Evolutionary conservation across 352 stramenopile species (phyloP), one percentile per base, ranked within the genome.

Genomic region (Pythium grandisporangium): DNA sequence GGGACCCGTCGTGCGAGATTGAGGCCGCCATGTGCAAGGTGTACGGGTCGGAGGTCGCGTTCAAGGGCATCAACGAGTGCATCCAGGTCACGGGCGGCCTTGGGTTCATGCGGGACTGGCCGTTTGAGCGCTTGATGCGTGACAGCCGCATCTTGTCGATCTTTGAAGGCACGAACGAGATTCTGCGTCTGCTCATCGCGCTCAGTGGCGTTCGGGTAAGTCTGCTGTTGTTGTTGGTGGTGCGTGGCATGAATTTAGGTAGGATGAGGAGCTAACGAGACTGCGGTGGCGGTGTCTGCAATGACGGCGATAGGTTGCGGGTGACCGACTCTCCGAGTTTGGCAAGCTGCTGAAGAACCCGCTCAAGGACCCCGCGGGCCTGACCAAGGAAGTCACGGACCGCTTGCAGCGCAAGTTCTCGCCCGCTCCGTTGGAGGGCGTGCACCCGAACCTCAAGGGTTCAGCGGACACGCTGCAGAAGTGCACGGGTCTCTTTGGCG

Each of bases 131-230:
- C 40, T 78, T 85, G 48, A 93, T 95, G 77, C 74, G 87, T 38
- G 87, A 96, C 59, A 87, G 67, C 51, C 87, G 87, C 27, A 95
- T 96, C 34, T 55, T 93, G 37, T 87, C 75, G 12, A 95, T 96
- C 45, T 96, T 96, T 34, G 86, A 96, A 55, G 87, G 87, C 61
- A 96, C 87, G 23, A 94, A 86, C 49, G 79, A 96, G 50, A 96
- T 96, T 55, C 59, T 96, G 36, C 70, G 81, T 37, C 80, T 96
- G 65, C 72, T 96, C n/a, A 95, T 96, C 44, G 79, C 79, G 45
- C 67, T 93, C n/a, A 88, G 71, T 25, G 79, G 79, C 45, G 73
- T 93, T 36, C 66, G 62, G 41, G 77, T 90, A 72, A 29, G 61
- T 69, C 49, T 22, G 46, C 5, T 39, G 30, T 48, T 42, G 14